Evolutionary conservation across 768 basidiomycete genomes (phyloP), one percentile per base, ranked within the genome.

Genomic region (Boletus barrowsii): DNA sequence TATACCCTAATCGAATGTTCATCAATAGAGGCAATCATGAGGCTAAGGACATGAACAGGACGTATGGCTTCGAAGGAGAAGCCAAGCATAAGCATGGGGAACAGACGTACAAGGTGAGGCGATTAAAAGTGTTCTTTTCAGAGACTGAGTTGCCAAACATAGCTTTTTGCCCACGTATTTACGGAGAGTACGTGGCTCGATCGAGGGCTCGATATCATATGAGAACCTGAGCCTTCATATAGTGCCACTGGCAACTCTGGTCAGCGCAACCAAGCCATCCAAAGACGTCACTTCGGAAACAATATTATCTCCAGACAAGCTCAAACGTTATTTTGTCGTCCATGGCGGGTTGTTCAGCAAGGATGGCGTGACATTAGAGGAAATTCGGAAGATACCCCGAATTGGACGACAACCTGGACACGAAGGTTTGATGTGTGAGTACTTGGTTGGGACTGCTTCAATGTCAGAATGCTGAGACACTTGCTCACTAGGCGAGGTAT

Each of bases 21-120:
- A 83, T 99, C 68, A 98, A 99, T 70, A 83, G 96, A 59, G 96
- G 96, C 17, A 98, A 98, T 73, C 96, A 98, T 66, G 93, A 96
- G 73, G 87, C 93, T 55, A 90, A 91, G 69, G 94, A 98, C 43
- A 98, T 99, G 97, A 99, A 99, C 72, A 76, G 87, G 46, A 83
- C 86, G 20, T 94, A 96, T 69, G 93, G 93, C 1, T 95, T 95
- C 64, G 93, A 96, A 70, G 94, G 95, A 39, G 97, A 99, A 75
- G 89, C 86, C 30, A 96, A 96, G 66, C 89, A 96, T 65, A 98
- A 99, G 69, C 93, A 96, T 61, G 94, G 94, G 29, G 94, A 97
- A 65, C 87, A 93, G 68, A 88, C 92, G 0, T 98, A 95, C 76
- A 94, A 93, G 81, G 90, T 86, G 24, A 48, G 66, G 42, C 10